phyloP scores from a whole-genome alignment of 1,139 yeast species.

The Yarrowia galli region DNA sequence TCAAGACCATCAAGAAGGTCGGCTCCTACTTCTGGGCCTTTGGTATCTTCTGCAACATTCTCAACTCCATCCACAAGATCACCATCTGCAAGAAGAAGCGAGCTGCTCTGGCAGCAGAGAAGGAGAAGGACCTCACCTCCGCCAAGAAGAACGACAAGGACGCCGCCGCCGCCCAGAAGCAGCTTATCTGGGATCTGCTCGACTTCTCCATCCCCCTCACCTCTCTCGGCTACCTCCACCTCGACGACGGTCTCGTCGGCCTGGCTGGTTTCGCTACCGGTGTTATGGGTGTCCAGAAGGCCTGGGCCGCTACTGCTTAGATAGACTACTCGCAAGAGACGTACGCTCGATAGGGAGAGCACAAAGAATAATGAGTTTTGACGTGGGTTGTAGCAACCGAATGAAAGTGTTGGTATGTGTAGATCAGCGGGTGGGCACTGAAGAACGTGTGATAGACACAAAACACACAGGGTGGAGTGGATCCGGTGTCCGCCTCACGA shows the following conservation, averaged over 20 bases:
- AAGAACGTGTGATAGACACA: no score
- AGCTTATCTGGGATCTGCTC: conserved; percentile 77
- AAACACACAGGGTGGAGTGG: no score
- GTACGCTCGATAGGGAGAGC: conserved; percentile 20
- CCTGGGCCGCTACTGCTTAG: conserved; percentile 58
- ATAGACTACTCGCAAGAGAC: conserved; percentile 19
- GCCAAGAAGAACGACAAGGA: conserved; percentile 52
- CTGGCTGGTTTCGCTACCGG: conserved; percentile 87
- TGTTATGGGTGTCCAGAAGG: conserved; percentile 73
- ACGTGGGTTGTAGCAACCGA: background rate
- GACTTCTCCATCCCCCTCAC: conserved; percentile 81
- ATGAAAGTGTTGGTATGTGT: background rate
- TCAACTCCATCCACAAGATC: conserved; percentile 61
- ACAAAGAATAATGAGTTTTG: conserved; percentile 30
- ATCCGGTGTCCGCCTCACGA: no score
- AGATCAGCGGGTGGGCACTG: background rate
- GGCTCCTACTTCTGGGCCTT: conserved; percentile 76
- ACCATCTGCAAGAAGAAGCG: conserved; percentile 53
- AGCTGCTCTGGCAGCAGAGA: conserved; percentile 50
- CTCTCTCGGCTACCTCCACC: conserved; percentile 61
- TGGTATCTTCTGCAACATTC: conserved; percentile 69
- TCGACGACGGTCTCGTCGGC: conserved; percentile 82
- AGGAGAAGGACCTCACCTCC: conserved; percentile 53
- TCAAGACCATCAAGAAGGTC: conserved; percentile 45
- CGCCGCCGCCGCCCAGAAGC: conserved; percentile 60